Evolutionary conservation across 2,329 filamentous ascomycete species (phyloP).

Genomic region (Colletotrichum tamarilloi): DNA sequence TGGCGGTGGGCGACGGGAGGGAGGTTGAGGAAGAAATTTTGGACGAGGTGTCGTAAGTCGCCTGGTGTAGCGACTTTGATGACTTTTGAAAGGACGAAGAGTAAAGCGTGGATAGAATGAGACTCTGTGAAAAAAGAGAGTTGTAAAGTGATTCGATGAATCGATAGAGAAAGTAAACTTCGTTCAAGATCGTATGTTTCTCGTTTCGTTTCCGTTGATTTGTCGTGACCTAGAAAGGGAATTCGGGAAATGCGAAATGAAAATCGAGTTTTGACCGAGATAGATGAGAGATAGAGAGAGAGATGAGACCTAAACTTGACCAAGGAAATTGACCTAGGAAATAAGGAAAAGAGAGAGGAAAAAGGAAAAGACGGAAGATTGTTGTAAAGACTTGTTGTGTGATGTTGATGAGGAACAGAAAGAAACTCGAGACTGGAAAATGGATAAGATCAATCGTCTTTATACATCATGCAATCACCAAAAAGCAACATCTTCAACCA

Average conservation of each 20-base stretch:
- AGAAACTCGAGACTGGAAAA: background rate
- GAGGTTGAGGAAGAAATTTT: slow-evolving; percentile 40
- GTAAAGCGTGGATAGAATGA: background rate
- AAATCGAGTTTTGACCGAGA: slow-evolving; percentile 30
- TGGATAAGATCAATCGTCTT: slow-evolving; percentile 12
- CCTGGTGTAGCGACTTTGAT: slow-evolving; percentile 7
- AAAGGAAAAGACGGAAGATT: slow-evolving; percentile 39
- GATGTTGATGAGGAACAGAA: slow-evolving; percentile 14
- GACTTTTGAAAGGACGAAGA: too few relatives aligned
- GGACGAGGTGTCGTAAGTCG: slow-evolving; percentile 6
- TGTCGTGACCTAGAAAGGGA: background rate
- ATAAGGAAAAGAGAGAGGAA: slow-evolving; percentile 40
- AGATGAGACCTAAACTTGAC: slow-evolving; percentile 38
- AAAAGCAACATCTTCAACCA: background rate
- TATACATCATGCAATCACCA: slow-evolving; percentile 21
- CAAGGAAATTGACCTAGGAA: slow-evolving; percentile 38
- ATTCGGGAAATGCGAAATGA: background rate
- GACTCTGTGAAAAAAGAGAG: background rate
- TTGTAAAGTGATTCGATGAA: background rate
- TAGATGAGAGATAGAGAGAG: slow-evolving; percentile 34
- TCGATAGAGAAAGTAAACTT: background rate
- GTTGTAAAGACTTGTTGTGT: slow-evolving; percentile 31
- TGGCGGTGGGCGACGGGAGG: slow-evolving; percentile 26
- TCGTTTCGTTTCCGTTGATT: background rate
- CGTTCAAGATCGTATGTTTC: background rate